phyloP scores from a whole-genome alignment of 108 stramenopile species.

The Cyclotella baltica region DNA sequence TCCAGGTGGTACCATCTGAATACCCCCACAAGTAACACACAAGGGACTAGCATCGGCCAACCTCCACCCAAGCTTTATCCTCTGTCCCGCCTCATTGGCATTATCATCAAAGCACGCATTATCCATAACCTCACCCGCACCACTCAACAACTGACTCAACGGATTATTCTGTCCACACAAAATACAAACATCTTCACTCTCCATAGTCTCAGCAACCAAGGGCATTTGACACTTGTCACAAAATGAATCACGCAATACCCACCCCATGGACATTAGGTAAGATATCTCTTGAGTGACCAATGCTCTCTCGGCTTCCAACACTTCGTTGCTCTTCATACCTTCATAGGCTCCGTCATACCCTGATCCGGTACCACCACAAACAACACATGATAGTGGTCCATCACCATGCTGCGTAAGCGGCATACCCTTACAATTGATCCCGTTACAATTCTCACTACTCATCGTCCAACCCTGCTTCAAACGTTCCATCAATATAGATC shows the following conservation, averaged over 20 bases:
- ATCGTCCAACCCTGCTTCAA: conserved; percentile 32
- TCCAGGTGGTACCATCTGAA: conserved; percentile 36
- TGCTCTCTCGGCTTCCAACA: conserved; percentile 28
- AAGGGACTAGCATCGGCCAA: conserved; percentile 12
- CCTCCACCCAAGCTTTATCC: conserved; percentile 20
- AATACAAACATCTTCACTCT: conserved; percentile 35
- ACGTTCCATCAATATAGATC: conserved; percentile 30
- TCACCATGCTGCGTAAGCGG: conserved; percentile 19
- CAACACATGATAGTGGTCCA: conserved; percentile 27
- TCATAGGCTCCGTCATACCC: conserved; percentile 38
- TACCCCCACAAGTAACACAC: conserved; percentile 23
- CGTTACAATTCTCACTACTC: conserved; percentile 25
- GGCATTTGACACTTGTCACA: conserved; percentile 40
- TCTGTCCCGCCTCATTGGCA: conserved; percentile 32
- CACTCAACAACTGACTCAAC: conserved; percentile 2
- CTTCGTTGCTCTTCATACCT: conserved; percentile 14
- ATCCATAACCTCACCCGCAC: background rate
- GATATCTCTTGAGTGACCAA: conserved; percentile 33
- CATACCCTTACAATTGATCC: conserved; percentile 27
- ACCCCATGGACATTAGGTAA: conserved; percentile 32
- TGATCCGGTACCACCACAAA: conserved; percentile 30
- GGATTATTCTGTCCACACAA: conserved; percentile 27
- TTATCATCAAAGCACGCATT: conserved; percentile 13
- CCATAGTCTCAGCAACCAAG: conserved; percentile 22
- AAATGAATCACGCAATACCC: conserved; percentile 25